A percentile compares a stretch with the other conserved stretches of the same genome.
phyloP scores from a whole-genome alignment of 2,329 filamentous ascomycete species.

The Cercospora sp. region DNA sequence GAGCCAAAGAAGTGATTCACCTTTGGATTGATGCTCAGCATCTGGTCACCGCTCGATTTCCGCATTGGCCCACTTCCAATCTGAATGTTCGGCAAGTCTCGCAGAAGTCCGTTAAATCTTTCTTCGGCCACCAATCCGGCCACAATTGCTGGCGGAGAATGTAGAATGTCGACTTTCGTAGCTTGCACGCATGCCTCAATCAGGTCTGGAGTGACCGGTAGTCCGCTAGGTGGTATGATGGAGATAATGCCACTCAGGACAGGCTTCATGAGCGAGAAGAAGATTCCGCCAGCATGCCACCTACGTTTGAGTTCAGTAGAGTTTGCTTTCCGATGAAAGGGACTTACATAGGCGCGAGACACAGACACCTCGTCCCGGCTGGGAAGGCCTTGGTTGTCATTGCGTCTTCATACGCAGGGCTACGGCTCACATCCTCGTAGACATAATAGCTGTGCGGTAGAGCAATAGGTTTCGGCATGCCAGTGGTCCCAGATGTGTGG shows the following conservation, averaged over 20 bases:
- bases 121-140: background rate
- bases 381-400: background rate
- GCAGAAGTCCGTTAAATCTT: background rate
- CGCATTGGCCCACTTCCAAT: constrained; percentile 12
- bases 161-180: background rate
- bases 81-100: background rate
- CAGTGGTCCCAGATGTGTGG: constrained; percentile 24
- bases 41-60: background rate
- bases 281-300: constrained; percentile 16
- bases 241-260: constrained; percentile 7
- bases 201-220: constrained; percentile 10
- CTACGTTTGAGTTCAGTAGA: background rate
- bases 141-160: constrained; percentile 11
- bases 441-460: constrained; percentile 15
- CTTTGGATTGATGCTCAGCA: constrained; percentile 2
- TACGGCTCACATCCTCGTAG: constrained; percentile 3
- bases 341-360: background rate
- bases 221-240: background rate
- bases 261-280: constrained; percentile 12
- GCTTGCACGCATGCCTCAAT: constrained; percentile 1
- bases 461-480: constrained; percentile 16
- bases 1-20: constrained; percentile 10
- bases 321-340: background rate
- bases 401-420: background rate
- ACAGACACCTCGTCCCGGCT: background rate